Conservation (phyloP, 495 filamentous ascomycete genomes). For the Aspergillus kassunensis region DNA sequence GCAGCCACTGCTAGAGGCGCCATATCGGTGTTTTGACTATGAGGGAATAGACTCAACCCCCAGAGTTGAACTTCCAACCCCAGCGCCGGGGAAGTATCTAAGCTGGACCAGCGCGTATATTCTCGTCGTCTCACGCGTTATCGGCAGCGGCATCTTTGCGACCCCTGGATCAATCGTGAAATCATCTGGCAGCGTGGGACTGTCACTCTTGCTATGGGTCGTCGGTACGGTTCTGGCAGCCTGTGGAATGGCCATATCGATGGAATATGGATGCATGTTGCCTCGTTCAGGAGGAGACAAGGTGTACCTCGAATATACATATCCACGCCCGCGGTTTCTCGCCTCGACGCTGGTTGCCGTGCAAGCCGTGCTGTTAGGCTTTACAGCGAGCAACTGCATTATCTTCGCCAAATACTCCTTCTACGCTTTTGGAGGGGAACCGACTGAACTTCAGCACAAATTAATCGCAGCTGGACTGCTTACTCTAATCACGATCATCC, state of each 20-base stretch:
- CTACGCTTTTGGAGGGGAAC: conserved; percentile 33
- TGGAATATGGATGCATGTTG: conserved; percentile 72
- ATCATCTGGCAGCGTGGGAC: conserved; percentile 63
- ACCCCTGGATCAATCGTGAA: conserved; percentile 66
- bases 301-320: conserved; percentile 74
- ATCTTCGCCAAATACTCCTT: conserved; percentile 43
- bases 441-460: conserved; percentile 36
- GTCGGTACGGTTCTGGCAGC: conserved; percentile 57
- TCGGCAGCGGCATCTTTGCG: conserved; percentile 74
- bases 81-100: conserved; percentile 31
- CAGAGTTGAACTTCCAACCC: background rate
- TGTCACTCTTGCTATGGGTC: conserved; percentile 61
- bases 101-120: conserved; percentile 69
- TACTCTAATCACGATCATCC: conserved; percentile 34
- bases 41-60: background rate
- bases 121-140: conserved; percentile 69
- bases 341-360: conserved; percentile 64
- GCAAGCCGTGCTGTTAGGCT: conserved; percentile 65
- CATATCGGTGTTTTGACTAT: conserved; percentile 1
- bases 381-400: conserved; percentile 52
- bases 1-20: conserved; percentile 25
- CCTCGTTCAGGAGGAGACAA: conserved; percentile 68
- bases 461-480: conserved; percentile 33
- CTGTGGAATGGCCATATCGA: conserved; percentile 55
- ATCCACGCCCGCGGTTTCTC: conserved; percentile 63